Base-by-base conservation (phyloP, 352 stramenopile genomes). In the Phytopythium litorale region DNA sequence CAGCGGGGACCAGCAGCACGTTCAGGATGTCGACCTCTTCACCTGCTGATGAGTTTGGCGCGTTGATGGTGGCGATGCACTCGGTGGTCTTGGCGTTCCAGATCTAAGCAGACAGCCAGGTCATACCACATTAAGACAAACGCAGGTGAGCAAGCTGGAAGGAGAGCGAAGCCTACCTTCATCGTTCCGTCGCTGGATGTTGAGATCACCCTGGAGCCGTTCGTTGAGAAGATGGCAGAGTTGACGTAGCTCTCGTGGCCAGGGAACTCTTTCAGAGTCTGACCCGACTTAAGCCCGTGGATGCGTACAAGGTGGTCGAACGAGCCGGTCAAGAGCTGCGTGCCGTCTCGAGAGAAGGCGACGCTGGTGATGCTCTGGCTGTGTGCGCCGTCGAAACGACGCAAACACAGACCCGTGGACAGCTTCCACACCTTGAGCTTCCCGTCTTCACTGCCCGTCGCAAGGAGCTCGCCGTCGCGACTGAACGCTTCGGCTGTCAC, bases 381-480 rank as follows among this genome's bases (percentile, higher is more conserved):
- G 64, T 97, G 87, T 4, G 91, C 89, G 50, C 82, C 78, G 63
- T 96, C 81, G 66, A 98, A 96, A 56, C 92, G 84, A 37, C 92
- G 83, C 12, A 98, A 67, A 70, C 94, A 98, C 30, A 92, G 80
- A 2, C 96, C 96, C 5, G 81, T 96, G 0, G 79, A 69, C 25
- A 98, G 63, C 46, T 97, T 97, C 94, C 94, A 98, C 30, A 98
- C 83, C 64, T 97, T 97, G 11, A 98, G 67, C 33, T 84, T 89
- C 21, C 94, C 94, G 35, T 91, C 75, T 38, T 89, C 76, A 58
- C 89, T 94, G 0, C 87, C 91, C 3, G 87, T 97, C 7, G 91
- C 96, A 38, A 98, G 71, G 55, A 98, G 60, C 28, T 89, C 78
- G 43, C 84, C 85, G 66, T 98, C 91, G 15, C 80, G 78, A 46